Conservation (phyloP, 2,329 filamentous ascomycete species). For the Diaporthe ilicicola region DNA sequence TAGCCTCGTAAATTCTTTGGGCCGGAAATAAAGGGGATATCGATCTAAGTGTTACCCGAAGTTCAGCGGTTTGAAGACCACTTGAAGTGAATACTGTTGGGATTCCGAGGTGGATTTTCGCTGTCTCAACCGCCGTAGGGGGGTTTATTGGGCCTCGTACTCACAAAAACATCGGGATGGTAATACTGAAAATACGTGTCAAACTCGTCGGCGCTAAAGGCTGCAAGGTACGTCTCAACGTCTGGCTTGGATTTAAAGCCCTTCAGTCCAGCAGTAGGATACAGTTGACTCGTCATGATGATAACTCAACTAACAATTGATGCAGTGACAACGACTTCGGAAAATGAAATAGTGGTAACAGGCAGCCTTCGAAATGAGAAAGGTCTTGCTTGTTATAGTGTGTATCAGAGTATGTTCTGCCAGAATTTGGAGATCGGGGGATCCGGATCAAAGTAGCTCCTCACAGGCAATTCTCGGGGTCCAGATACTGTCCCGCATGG, state of each 20-base stretch:
- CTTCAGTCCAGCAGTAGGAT: conserved; percentile 5
- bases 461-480: neutral
- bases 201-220: conserved; percentile 4
- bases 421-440: neutral
- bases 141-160: neutral
- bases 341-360: neutral
- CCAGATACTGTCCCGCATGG: neutral
- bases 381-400: neutral
- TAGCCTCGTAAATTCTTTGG: neutral
- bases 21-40: neutral
- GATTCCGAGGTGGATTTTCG: fast-evolving
- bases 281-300: neutral
- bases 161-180: neutral
- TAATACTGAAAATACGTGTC: conserved; percentile 2
- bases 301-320: neutral
- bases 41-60: neutral
- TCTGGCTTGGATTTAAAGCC: conserved; percentile 1
- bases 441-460: conserved; percentile 5
- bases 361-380: neutral
- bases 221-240: conserved; percentile 2
- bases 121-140: neutral
- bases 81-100: neutral
- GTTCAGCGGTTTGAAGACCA: neutral
- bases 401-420: neutral
- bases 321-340: neutral